A percentile compares a stretch with the other conserved stretches of the same genome.
These are phyloP conservation scores for Diaporthe australafricana DNA, from an alignment of 2,329 filamentous ascomycete species.

Conservation along the genomic window DNA sequence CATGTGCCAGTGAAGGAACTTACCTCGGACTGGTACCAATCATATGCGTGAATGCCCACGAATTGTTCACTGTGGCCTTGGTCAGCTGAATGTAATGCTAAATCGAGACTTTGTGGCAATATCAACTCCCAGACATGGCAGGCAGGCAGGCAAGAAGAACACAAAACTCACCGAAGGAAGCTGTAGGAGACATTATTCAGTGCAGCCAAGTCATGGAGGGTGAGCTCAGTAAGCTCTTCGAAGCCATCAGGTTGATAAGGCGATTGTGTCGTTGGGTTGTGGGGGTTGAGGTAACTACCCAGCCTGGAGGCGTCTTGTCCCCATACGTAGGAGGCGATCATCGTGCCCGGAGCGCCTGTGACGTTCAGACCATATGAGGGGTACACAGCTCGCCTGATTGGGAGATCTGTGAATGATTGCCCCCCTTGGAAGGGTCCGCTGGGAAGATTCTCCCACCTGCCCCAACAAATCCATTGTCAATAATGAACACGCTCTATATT, in stretches of 20 bases:
- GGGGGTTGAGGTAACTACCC: conserved; percentile 41
- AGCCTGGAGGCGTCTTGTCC: conserved; percentile 43
- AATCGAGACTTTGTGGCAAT: not conserved
- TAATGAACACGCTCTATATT: not conserved
- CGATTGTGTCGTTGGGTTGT: conserved; percentile 37
- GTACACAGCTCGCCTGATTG: conserved; percentile 47
- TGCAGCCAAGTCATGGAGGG: conserved; percentile 39
- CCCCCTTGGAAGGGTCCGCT: conserved; percentile 42
- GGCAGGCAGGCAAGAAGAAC: not conserved
- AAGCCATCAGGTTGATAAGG: conserved; percentile 37
- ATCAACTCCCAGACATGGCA: not conserved
- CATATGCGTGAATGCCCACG: conserved; percentile 40
- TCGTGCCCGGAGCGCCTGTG: conserved; percentile 39
- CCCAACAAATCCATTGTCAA: not conserved
- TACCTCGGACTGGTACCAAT: conserved; percentile 41
- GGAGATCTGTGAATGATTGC: conserved; percentile 45
- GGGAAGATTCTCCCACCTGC: conserved; percentile 40
- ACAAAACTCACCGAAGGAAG: conserved; percentile 29
- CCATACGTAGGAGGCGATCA: conserved; percentile 44
- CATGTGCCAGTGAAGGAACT: not conserved
- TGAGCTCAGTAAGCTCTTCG: conserved; percentile 39
- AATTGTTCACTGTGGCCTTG: conserved; percentile 28
- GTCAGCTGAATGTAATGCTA: not conserved
- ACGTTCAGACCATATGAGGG: conserved; percentile 46
- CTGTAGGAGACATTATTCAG: conserved; percentile 41